phyloP scores from a whole-genome alignment of 352 stramenopile species.

The Phytophthora fragariaefolia region DNA sequence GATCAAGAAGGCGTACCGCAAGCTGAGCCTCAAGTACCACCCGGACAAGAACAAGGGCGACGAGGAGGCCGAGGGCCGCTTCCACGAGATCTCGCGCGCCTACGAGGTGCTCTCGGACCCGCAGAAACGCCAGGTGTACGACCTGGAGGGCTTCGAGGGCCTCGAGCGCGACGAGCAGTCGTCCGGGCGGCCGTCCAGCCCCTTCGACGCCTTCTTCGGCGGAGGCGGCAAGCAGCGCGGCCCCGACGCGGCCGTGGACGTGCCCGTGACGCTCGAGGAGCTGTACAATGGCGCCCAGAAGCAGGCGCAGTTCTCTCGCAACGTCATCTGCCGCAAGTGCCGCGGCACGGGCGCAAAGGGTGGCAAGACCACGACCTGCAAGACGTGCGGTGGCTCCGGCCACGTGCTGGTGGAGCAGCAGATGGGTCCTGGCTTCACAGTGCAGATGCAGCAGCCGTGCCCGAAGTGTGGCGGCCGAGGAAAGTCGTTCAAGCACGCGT shows the following conservation, averaged over 20 bases:
- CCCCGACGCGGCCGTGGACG: constrained; percentile 75
- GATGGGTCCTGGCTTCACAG: constrained; percentile 87
- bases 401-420: constrained; percentile 85
- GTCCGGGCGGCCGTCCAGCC: constrained; percentile 53
- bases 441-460: constrained; percentile 91
- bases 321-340: constrained; percentile 89
- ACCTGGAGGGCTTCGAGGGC: constrained; percentile 92
- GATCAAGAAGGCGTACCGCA: constrained; percentile 96
- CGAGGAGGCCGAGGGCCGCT: constrained; percentile 82
- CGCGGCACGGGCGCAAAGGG: constrained; percentile 83
- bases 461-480: constrained; percentile 89
- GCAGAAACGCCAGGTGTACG: constrained; percentile 92
- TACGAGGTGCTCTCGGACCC: constrained; percentile 93
- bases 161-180: constrained; percentile 78
- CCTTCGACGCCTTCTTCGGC: constrained; percentile 86
- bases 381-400: constrained; percentile 72
- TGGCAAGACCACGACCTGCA: constrained; percentile 80
- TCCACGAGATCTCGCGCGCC: constrained; percentile 90
- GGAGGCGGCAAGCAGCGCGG: constrained; percentile 74
- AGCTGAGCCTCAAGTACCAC: constrained; percentile 96
- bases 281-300: constrained; percentile 88
- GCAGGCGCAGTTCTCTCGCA: constrained; percentile 67
- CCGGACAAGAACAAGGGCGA: constrained; percentile 92
- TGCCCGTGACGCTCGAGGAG: constrained; percentile 85
- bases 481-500: constrained; percentile 95